Conservation (phyloP, 176 grass and related monocot genomes). For the Avena atlantica region DNA sequence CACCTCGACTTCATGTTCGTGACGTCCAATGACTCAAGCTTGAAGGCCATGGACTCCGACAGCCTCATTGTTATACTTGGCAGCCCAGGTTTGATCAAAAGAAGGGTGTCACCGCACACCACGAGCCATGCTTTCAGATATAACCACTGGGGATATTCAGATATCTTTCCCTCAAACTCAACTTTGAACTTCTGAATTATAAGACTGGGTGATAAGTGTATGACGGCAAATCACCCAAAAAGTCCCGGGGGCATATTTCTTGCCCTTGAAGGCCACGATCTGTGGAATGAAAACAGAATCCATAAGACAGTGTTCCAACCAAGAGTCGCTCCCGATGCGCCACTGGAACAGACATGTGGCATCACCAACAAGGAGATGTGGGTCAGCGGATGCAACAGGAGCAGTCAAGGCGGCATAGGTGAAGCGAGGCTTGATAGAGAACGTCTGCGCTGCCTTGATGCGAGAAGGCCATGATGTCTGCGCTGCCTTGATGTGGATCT, state of each 20-base stretch:
- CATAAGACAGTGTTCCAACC: neutral
- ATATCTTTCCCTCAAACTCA: neutral
- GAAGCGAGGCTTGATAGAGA: neutral
- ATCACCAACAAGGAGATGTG: neutral
- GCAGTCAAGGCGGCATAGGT: neutral
- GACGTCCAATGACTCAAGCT: neutral
- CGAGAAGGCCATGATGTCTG: neutral
- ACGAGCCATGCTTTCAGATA: no score
- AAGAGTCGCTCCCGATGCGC: neutral
- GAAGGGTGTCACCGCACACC: no score
- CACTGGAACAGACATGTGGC: neutral
- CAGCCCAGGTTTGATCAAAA: no score
- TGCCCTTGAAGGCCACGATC: neutral
- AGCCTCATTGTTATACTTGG: no score
- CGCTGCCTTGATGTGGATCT: neutral
- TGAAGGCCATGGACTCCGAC: neutral
- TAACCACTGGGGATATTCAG: neutral
- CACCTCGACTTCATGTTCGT: neutral
- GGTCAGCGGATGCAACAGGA: neutral
- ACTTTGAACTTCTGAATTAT: neutral
- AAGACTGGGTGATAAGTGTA: neutral
- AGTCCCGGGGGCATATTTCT: neutral
- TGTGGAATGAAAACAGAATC: neutral
- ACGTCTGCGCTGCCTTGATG: neutral
- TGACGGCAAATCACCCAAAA: neutral